A percentile compares a stretch with the other conserved stretches of the same genome.
phyloP scores from a whole-genome alignment of 129 eudicot species.

The Helichrysum umbraculigerum region DNA sequence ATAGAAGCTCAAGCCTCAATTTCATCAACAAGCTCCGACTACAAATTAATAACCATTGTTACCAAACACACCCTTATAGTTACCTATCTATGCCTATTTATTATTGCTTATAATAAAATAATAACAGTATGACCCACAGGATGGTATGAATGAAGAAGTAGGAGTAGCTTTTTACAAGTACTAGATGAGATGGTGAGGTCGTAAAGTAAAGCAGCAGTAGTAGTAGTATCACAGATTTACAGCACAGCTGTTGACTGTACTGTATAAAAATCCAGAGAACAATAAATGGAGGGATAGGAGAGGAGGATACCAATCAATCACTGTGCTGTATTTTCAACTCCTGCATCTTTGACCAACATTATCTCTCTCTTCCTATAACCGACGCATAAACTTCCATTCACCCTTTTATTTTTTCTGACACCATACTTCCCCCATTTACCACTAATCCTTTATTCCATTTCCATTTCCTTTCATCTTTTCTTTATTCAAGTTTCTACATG shows the following conservation, averaged over 20 bases:
- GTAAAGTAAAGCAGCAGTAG: conserved; percentile 18
- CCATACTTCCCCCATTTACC: background rate
- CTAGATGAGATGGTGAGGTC: conserved; percentile 38
- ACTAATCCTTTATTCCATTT: background rate
- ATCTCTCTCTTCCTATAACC: conserved; percentile 25
- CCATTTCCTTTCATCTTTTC: background rate
- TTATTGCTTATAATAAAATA: background rate
- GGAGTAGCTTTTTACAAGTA: conserved; percentile 18
- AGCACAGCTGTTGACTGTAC: conserved; percentile 45
- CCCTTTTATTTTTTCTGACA: conserved; percentile 21
- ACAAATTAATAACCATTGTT: too few relatives aligned
- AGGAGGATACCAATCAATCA: conserved; percentile 28
- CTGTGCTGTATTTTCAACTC: conserved; percentile 37
- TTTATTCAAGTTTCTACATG: too few relatives aligned
- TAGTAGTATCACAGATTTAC: background rate
- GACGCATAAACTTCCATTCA: conserved; percentile 33
- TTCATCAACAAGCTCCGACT: too few relatives aligned
- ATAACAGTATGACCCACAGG: background rate
- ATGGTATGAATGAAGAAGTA: conserved; percentile 16
- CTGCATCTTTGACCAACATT: conserved; percentile 59
- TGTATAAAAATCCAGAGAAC: conserved; percentile 34
- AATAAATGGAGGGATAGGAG: conserved; percentile 40
- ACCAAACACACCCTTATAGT: too few relatives aligned
- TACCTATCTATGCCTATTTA: too few relatives aligned
- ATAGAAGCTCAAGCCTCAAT: too few relatives aligned